Evolutionary conservation across 768 basidiomycete species (phyloP).

Genomic region (Leccinum subgranulosum): DNA sequence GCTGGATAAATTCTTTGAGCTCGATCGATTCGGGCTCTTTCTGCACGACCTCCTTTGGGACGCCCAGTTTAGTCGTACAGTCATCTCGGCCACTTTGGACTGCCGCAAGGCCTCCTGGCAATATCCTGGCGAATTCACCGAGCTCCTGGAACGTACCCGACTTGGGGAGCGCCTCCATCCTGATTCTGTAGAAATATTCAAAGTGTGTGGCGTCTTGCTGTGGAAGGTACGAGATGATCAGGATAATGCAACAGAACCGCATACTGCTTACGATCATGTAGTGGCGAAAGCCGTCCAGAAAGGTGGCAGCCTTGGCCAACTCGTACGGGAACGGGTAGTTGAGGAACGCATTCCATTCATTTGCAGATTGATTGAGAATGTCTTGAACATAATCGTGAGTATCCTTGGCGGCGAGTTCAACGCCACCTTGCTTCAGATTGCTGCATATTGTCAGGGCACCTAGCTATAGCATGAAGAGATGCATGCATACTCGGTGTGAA

Average conservation of each 20-base stretch:
- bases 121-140: not conserved
- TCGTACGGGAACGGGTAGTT: not conserved
- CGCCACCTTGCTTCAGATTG: too few species aligned
- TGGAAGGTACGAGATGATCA: not conserved
- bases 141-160: constrained; percentile 1
- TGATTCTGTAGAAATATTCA: constrained; percentile 1
- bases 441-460: not conserved
- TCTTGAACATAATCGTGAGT: not conserved
- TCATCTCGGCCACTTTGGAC: not conserved
- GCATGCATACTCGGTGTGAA: not conserved
- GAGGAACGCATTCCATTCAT: not conserved
- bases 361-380: not conserved
- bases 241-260: not conserved
- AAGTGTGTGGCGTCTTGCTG: constrained; percentile 9
- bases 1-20: not conserved
- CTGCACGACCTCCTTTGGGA: not conserved
- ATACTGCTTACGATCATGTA: constrained; percentile 2
- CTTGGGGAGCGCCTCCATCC: not conserved
- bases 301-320: not conserved
- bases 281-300: constrained; percentile 3
- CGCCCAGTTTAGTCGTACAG: not conserved
- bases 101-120: not conserved
- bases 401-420: not conserved
- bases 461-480: not conserved
- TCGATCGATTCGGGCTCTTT: not conserved